Base-by-base conservation (phyloP, 2,329 filamentous ascomycete genomes). In the Tolypocladium paradoxum region DNA sequence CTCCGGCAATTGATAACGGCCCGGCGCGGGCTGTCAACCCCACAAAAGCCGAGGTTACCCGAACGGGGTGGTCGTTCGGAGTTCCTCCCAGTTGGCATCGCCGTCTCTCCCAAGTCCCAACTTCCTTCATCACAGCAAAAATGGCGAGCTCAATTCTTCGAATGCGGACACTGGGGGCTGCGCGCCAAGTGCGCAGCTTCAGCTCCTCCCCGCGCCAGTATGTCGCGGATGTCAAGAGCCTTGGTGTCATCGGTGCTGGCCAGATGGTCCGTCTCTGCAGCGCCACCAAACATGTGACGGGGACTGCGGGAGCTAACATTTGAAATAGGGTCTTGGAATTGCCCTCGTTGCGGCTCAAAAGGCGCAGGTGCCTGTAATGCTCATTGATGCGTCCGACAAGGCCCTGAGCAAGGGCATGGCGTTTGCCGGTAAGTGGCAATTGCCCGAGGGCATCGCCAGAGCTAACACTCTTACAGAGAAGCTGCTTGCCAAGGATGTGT, bases 191-290 rank as follows among this genome's bases (percentile, higher is more conserved):
- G 52, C 73, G 86, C 62, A 72, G 70, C 63, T 95, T 95, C 73
- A 91, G 87, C 74, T 84, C 83, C 35, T 83, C 80, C 38, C 70
- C 82, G 46, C 73, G 76, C 47, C 76, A 78, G 45, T 66, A 74
- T 62, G 82, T 82, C 56, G 82, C 84, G 53, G 83, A 91, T 65
- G 85, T 99, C 57, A 95, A 91, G 74, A 86, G 82, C 60, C 74
- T 99, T 43, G 93, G 92, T 65, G 92, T 99, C 49, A 79, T 99
- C 65, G 93, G 93, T 60, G 91, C 92, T 51, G 93, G 93, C 31
- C 93, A 97, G 70, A 96, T 97, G 91, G 91, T 95, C 72, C 65
- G 77, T 67, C 56, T 27, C 46, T 4, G 20, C 22, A 0, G 33
- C 38, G 36, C 38, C 52, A 47, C 38, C 20, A 34, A 51, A 47